Evolutionary conservation across 495 filamentous ascomycete species (phyloP), one percentile per base, ranked within the genome.

Genomic region (Emericellopsis terricola): DNA sequence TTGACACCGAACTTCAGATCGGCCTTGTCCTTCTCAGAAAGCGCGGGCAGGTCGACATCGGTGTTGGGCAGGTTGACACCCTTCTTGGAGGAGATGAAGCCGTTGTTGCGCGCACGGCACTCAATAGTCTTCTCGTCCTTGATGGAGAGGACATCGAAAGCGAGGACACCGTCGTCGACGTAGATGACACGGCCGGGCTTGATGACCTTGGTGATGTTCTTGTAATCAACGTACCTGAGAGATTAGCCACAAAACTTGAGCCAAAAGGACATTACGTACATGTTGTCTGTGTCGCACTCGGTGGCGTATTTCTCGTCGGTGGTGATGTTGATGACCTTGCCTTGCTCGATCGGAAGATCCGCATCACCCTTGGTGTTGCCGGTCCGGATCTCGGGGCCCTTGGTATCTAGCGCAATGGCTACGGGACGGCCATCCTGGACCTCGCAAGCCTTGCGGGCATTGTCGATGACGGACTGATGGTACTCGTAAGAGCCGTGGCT

Each of bases 121-220:
- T 71, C 73, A 50, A 97, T 59, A 43, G 76, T 97, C 70, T 92
- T 71, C 15, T 82, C 79, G 43, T 97, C 80, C 38, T 81, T 69
- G 45, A 97, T 68, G 48, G 86, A 71, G 36, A 94, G 43, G 24
- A 96, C 89, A 48, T 93, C 77, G 48, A 97, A 94, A 3, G 86
- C 87, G 37, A 96, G 76, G 35, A 96, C 84, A 50, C 89, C 89
- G 46, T 97, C 89, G 49, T 97, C 89, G 42, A 97, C 91, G 61
- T 91, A 97, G 68, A 97, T 93, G 54, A 79, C 77, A 47, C 87
- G 85, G 47, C 91, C 91, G n/a, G 69, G 60, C 43, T 76, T 54
- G 55, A 97, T 96, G 49, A 97, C 86, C 62, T 86, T 92, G 62
- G 89, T 94, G 68, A 97, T 94, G 69, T 97, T 97, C 75, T 86